Evolutionary conservation across 2,329 filamentous ascomycete genomes (phyloP), one percentile per base, ranked within the genome.

Genomic region (Grosmannia serpens): DNA sequence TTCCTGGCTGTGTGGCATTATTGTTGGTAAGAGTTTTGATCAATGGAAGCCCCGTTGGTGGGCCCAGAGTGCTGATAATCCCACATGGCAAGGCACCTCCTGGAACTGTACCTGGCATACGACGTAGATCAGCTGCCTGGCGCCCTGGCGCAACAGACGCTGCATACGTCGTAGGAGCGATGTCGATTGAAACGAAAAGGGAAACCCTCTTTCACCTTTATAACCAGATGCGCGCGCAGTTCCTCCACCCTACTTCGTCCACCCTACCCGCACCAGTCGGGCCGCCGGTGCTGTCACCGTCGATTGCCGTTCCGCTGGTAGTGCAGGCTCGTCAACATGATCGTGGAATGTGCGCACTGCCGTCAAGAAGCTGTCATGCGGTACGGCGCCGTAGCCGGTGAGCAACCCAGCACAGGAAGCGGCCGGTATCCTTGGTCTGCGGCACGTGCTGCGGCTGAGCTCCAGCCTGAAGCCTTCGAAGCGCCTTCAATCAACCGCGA

Each of bases 371-470:
- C 15, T 67, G 11, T 17, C 55, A 13, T 58, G 60, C 2, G 61
- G 51, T 57, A 62, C 58, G 7, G 59, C 60, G n/a, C 62, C 64
- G 59, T 62, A 66, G 35, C 62, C 63, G 15, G 65, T 65, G 47
- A 65, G 67, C 4, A 66, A 56, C 60, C 67, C 66, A 8, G 65
- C 66, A 47, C 60, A 60, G 2, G 65, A 50, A 24, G 24, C 20
- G 3, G 26, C 24, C 20, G 2, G 51, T 20, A 7, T 22, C 52
- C 15, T 17, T 27, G 49, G 15, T 29, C 38, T 17, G 2, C 20
- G 53, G 33, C 13, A 54, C 47, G 29, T 13, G 55, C 60, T 1
- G 29, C 52, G 10, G 47, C 55, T 22, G 56, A 57, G 6, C 6
- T 2, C 50, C 56, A 53, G 10, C 53, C 56, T 57, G 55, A 10